A percentile compares a stretch with the other conserved stretches of the same genome.
Evolutionary conservation across 2,329 filamentous ascomycete species (phyloP).

Genomic region (Lecanicillium sp.): DNA sequence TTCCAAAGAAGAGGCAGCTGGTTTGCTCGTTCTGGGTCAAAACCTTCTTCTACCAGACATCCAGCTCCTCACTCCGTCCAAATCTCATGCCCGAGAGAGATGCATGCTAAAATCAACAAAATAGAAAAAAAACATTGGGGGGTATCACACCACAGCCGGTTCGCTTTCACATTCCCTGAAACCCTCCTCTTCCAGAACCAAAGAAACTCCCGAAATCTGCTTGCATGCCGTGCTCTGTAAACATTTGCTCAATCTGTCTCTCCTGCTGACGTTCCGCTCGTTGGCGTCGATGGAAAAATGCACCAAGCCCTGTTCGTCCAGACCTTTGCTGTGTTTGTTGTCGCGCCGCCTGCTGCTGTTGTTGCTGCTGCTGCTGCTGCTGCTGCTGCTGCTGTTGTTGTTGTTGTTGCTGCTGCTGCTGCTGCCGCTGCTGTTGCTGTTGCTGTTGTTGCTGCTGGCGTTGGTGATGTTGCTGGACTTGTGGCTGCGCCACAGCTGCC

Average conservation of each 20-base stretch:
- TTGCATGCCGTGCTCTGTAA: conserved; percentile 37
- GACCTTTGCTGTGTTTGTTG: conserved; percentile 10
- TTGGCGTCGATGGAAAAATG: conserved; percentile 15
- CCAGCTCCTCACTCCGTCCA: no score
- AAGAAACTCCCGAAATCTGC: conserved; percentile 40
- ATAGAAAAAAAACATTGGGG: conserved; percentile 15
- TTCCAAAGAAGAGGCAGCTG: no score
- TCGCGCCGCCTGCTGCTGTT: conserved; percentile 6
- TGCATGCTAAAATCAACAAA: conserved; percentile 1
- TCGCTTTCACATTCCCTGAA: conserved; percentile 32
- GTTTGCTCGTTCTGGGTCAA: no score
- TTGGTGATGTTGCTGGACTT: conserved; percentile 12
- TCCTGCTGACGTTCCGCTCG: conserved; percentile 21
- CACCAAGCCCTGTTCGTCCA: conserved; percentile 14
- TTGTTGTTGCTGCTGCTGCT: conserved; percentile 9
- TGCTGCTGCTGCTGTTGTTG: conserved; percentile 19
- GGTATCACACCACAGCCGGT: conserved; percentile 30
- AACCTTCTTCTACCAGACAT: no score
- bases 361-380: conserved; percentile 20
- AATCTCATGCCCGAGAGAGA: no score
- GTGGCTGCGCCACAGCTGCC: conserved; percentile 18
- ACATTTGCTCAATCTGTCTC: conserved; percentile 40
- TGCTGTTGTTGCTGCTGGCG: conserved; percentile 6
- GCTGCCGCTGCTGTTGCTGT: conserved; percentile 11
- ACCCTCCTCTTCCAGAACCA: conserved; percentile 32